phyloP scores from a whole-genome alignment of 2,329 filamentous ascomycete species.

The Bipolaris bicolor region DNA sequence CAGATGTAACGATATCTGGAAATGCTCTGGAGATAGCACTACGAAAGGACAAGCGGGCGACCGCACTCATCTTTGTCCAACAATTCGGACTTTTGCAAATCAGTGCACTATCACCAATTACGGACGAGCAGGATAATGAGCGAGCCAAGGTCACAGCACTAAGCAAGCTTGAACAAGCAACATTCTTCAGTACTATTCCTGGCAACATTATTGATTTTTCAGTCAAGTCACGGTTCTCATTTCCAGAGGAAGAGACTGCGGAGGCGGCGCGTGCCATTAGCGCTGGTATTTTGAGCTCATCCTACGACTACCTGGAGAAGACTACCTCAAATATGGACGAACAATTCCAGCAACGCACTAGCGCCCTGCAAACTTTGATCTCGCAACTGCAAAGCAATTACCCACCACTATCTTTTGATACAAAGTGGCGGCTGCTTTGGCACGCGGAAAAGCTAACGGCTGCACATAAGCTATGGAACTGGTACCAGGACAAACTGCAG shows the following conservation, averaged over 20 bases:
- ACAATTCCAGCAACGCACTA: constrained; percentile 75
- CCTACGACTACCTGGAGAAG: constrained; percentile 74
- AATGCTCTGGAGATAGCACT: constrained; percentile 54
- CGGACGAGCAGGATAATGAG: constrained; percentile 57
- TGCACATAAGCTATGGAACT: constrained; percentile 78
- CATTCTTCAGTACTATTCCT: constrained; percentile 84
- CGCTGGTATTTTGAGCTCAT: constrained; percentile 78
- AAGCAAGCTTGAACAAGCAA: constrained; percentile 89
- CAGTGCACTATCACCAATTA: constrained; percentile 62
- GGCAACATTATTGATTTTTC: constrained; percentile 90
- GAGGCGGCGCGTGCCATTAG: constrained; percentile 80
- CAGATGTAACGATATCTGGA: constrained; percentile 58
- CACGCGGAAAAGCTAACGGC: constrained; percentile 90
- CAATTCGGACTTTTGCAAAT: constrained; percentile 65
- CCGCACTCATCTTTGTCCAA: constrained; percentile 61
- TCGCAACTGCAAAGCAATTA: constrained; percentile 71
- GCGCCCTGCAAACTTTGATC: constrained; percentile 77
- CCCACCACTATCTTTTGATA: constrained; percentile 66
- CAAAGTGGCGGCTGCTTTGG: constrained; percentile 82
- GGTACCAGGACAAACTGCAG: constrained; percentile 72
- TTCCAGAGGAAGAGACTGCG: constrained; percentile 73
- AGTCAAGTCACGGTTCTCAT: constrained; percentile 68
- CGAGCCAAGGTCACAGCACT: constrained; percentile 71
- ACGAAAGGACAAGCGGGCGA: constrained; percentile 48
- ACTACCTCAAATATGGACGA: constrained; percentile 78